Base-by-base conservation (phyloP, 345 rosid species). In the Melastoma malabathricum region DNA sequence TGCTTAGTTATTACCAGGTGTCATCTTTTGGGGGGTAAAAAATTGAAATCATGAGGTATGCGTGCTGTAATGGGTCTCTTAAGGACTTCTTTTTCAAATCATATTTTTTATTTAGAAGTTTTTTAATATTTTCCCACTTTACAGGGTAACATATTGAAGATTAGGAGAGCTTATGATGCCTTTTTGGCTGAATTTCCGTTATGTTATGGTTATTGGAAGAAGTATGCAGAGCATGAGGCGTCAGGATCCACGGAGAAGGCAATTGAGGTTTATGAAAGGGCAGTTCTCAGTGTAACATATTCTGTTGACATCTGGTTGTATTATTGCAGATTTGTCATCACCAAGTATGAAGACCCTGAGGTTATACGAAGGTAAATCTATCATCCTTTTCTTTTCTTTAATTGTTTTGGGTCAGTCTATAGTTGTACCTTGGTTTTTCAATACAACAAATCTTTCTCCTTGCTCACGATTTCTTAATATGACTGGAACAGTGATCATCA, bases 201-300 rank as follows among this genome's bases (percentile, higher is more conserved):
- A 64, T 93, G 99, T 64, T 93, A 85, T 81, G 98, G 98, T 59
- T 92, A 87, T 55, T 92, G 98, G 98, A 87, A 92, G 76, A 92
- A 87, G 75, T 93, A 85, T 62, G 95, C 95, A 10, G 95, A 93
- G 74, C 95, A 88, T 56, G 99, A 93, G 72, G 90, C 90, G 38
- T 80, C 75, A 54, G 88, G 94, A 46, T 83, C 84, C 43, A 73
- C 82, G 83, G 97, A 93, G 78, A 93, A 85, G 62, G 94, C 86
- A 52, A 80, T 85, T 66, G 97, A 85, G 74, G 97, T 93, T 64
- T 93, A 84, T 59, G 99, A 93, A 70, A 74, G 82, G 57, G 99
- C 97, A 46, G 92, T 88, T 62, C 78, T 67, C 48, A 95, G 79
- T 51, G 97, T 93, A 65, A 87, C 99, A 8, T 93, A 85, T 68